phyloP scores from a whole-genome alignment of 2,329 filamentous ascomycete species.

The Talaromyces piceae region DNA sequence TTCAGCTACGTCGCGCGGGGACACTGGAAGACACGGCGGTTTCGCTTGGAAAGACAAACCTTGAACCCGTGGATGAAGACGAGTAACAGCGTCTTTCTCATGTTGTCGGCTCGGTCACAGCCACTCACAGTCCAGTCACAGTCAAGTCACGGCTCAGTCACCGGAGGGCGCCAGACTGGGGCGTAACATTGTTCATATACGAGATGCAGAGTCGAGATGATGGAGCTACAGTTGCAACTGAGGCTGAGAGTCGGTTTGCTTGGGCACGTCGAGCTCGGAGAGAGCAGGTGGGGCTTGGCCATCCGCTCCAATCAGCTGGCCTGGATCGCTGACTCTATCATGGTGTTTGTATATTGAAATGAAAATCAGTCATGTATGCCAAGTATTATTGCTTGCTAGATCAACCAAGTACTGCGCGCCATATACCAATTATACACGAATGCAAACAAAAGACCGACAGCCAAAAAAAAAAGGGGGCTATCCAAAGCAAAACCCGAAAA shows the following conservation, averaged over 20 bases:
- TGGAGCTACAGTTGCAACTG: not conserved
- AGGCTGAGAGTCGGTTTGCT: not conserved
- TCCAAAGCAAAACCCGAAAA: not conserved
- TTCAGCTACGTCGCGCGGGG: not conserved
- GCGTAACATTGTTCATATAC: slow-evolving; percentile 1
- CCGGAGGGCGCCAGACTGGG: slow-evolving; percentile 3
- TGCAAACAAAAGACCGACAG: not conserved
- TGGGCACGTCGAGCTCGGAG: not conserved
- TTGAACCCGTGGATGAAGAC: slow-evolving; percentile 45
- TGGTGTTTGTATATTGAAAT: not conserved
- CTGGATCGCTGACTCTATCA: not conserved
- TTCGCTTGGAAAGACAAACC: slow-evolving; percentile 21
- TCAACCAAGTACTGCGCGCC: not conserved
- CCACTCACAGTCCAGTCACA: no score
- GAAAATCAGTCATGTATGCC: not conserved
- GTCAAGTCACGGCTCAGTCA: no score
- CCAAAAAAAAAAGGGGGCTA: not conserved
- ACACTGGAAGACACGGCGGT: not conserved
- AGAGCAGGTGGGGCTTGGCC: not conserved
- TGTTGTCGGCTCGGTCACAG: slow-evolving; percentile 18
- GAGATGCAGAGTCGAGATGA: not conserved
- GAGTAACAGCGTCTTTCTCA: slow-evolving; percentile 41
- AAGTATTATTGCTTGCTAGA: not conserved
- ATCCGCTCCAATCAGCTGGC: no score
- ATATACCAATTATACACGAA: not conserved